Percentiles rank a stretch among this genome's conserved stretches.
These are phyloP conservation scores for Kwoniella dejecticola DNA, from an alignment of 768 basidiomycete species.

Conservation along the genomic window DNA sequence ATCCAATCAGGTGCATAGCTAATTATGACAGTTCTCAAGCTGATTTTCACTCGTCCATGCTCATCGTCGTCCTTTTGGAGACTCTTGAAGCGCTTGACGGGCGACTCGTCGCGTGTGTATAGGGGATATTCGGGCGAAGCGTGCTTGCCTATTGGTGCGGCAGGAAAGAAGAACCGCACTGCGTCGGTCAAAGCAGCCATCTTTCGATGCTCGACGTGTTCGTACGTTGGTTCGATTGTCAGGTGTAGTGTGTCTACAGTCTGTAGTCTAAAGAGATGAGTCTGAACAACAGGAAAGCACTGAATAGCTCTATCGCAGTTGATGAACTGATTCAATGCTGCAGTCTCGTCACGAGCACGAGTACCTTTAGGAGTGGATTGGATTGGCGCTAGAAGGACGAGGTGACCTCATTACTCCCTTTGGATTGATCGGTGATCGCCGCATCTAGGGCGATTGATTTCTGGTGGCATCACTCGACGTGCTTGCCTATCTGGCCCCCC, in stretches of 20 bases:
- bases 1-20: slow-evolving; percentile 51
- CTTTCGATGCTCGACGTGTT: background rate
- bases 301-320: too few relatives aligned
- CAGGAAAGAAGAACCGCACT: slow-evolving; percentile 48
- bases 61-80: slow-evolving; percentile 1
- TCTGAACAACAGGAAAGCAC: too few relatives aligned
- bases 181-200: slow-evolving; percentile 42
- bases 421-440: too few relatives aligned
- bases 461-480: too few relatives aligned
- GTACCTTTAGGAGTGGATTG: too few relatives aligned
- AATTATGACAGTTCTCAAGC: slow-evolving; percentile 33
- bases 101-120: slow-evolving; percentile 12
- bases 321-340: too few relatives aligned
- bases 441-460: too few relatives aligned
- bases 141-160: slow-evolving; percentile 20
- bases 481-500: too few relatives aligned
- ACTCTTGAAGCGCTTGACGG: background rate
- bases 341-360: too few relatives aligned
- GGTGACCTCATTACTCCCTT: background rate
- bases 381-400: background rate
- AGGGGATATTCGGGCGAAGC: slow-evolving; percentile 8
- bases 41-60: slow-evolving; percentile 27
- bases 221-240: too few relatives aligned
- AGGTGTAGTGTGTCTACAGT: too few relatives aligned
- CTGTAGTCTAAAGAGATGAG: too few relatives aligned